Base-by-base conservation (phyloP, 805 yeast species). In the Barnettozyma vustinii region DNA sequence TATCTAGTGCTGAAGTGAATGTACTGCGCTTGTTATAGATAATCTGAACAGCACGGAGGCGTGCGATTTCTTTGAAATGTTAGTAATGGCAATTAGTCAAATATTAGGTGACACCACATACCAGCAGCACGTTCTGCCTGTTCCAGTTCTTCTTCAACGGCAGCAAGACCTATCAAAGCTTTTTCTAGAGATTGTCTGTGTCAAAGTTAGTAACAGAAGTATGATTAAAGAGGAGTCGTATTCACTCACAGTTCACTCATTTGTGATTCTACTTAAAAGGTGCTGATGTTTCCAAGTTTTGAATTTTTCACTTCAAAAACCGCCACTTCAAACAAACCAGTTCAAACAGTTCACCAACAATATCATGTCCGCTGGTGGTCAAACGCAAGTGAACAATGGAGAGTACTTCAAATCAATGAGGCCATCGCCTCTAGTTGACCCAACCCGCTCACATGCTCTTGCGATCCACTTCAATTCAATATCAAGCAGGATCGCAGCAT, bases 111-210 rank as follows among this genome's bases (percentile, higher is more conserved):
- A 19, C 2, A 25, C 10, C 4, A 59, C 63, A 46, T 44, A 59
- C 63, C 84, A 21, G 81, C 81, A 23, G 80, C 79, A 43, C 75
- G 73, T 53, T 84, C 90, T 15, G 83, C 81, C 26, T 62, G 54
- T 45, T 79, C 84, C 72, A 80, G 73, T 44, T 79, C 78, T 45
- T 74, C 73, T 59, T 82, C 87, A 55, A 81, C 73, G 13, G 70
- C 69, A 1, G 87, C 83, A 36, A 84, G 64, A 20, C 70, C 72
- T n/a, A 67, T 67, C 57, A 70, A 72, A 47, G 74, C 74, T n/a
- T 57, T 53, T 46, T 72, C 76, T 10, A 71, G 53, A 1, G 37
- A 18, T 43, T 54, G 49, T 10, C 53, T 52, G 23, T 3, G 6
- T 9, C 1, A 4, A 2, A 20, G 19, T 20, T 36, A 20, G 23